Evolutionary conservation across 192 early-diverging fungal species (phyloP).

Genomic region (Spinellus fusiger): DNA sequence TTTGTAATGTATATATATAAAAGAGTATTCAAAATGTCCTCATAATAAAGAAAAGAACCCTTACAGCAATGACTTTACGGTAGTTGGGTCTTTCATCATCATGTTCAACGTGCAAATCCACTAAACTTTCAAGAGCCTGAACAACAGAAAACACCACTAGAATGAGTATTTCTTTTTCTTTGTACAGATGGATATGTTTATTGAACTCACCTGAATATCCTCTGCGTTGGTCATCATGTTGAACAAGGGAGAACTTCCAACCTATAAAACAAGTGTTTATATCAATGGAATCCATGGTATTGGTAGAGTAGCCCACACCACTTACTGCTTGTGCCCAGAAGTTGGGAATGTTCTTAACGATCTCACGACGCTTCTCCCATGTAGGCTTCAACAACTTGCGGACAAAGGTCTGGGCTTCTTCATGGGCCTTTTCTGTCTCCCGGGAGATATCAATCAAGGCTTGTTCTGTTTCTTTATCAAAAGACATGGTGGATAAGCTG

Average conservation of each 20-base stretch:
- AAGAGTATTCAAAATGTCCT: background rate
- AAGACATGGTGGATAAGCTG: background rate
- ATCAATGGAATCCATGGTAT: background rate
- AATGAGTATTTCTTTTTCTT: background rate
- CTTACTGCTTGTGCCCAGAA: constrained; percentile 28
- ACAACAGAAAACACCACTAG: too few relatives aligned
- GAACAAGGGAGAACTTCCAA: constrained; percentile 14
- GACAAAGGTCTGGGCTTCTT: constrained; percentile 4
- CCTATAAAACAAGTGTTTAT: background rate
- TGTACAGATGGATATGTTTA: background rate
- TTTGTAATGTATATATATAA: background rate
- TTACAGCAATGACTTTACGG: constrained; percentile 25
- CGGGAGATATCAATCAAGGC: constrained; percentile 5
- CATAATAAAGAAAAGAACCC: too few relatives aligned
- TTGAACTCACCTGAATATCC: constrained; percentile 11
- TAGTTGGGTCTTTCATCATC: constrained; percentile 21
- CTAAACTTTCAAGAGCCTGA: constrained; percentile 21
- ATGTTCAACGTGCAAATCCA: constrained; percentile 29
- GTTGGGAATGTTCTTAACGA: constrained; percentile 27
- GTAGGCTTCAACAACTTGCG: constrained; percentile 29
- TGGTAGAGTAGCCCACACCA: background rate
- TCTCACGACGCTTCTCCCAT: constrained; percentile 31
- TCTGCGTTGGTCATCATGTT: background rate
- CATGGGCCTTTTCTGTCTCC: background rate
- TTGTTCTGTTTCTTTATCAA: background rate